A percentile compares a stretch with the other conserved stretches of the same genome.
Evolutionary conservation across 768 basidiomycete genomes (phyloP).

Genomic region (Peribolospora kevripleyi): DNA sequence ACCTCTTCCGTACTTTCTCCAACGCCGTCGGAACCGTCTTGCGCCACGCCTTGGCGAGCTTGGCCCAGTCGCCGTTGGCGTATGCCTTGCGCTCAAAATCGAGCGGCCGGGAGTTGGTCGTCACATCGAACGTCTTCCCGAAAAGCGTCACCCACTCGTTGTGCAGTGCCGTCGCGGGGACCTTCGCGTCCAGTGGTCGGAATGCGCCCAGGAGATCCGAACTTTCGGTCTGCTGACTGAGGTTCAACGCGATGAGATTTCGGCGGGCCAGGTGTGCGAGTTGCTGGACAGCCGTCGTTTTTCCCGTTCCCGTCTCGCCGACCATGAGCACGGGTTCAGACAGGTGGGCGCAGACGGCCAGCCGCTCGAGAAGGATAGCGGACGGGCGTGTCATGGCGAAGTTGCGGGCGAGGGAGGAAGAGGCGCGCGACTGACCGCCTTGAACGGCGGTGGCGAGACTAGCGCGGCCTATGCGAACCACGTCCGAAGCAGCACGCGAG

Average conservation of each 20-base stretch:
- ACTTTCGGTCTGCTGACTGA: conserved; percentile 89
- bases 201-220: conserved; percentile 85
- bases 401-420: conserved; percentile 26
- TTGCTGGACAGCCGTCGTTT: conserved; percentile 76
- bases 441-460: conserved; percentile 25
- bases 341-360: conserved; percentile 44
- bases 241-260: conserved; percentile 63
- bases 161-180: conserved; percentile 48
- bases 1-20: not conserved
- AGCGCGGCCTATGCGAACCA: not conserved
- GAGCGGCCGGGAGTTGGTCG: conserved; percentile 2
- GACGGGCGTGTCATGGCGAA: conserved; percentile 81
- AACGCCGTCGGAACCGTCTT: not conserved
- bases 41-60: not conserved
- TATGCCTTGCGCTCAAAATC: conserved; percentile 6
- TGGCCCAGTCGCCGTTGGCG: conserved; percentile 3
- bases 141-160: conserved; percentile 14
- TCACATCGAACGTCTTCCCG: conserved; percentile 5
- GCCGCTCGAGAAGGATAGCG: conserved; percentile 47
- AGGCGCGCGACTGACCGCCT: conserved; percentile 17
- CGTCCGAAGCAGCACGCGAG: not conserved
- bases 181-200: conserved; percentile 73
- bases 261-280: conserved; percentile 52
- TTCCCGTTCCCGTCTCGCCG: conserved; percentile 98
- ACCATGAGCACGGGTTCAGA: conserved; percentile 70